A percentile compares a stretch with the other conserved stretches of the same genome.
Conservation (phyloP, 1,284 basidiomycete species). For the Fomitopsis pinicola region DNA sequence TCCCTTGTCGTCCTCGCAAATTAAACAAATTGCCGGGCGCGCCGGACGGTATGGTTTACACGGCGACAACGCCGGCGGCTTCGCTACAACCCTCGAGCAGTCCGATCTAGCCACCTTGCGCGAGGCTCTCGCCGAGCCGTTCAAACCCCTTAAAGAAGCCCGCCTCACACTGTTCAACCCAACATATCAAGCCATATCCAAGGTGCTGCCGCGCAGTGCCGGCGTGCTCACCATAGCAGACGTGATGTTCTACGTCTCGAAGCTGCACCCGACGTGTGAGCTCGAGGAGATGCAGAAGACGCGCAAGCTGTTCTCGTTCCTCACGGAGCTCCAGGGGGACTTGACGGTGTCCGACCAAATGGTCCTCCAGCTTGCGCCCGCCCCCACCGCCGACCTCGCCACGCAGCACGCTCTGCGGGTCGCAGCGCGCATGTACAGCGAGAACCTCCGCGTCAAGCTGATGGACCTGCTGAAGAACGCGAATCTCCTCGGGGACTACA, state of each 20-base stretch:
- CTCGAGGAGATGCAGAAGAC: slow-evolving; percentile 14
- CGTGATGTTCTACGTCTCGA: slow-evolving; percentile 25
- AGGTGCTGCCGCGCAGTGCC: slow-evolving; percentile 34
- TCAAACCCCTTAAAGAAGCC: slow-evolving; percentile 30
- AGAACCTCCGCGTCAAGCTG: slow-evolving; percentile 18
- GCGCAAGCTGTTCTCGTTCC: slow-evolving; percentile 12
- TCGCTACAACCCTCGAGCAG: slow-evolving; percentile 70
- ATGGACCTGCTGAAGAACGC: slow-evolving; percentile 16
- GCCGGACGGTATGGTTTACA: slow-evolving; percentile 90
- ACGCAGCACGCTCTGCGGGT: slow-evolving; percentile 16
- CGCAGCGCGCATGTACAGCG: slow-evolving; percentile 24
- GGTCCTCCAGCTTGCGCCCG: slow-evolving; percentile 20
- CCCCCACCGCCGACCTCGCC: slow-evolving; percentile 23
- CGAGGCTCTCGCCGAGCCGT: slow-evolving; percentile 37
- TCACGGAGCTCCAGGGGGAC: slow-evolving; percentile 23
- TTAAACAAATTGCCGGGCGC: slow-evolving; percentile 96
- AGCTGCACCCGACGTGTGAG: slow-evolving; percentile 21
- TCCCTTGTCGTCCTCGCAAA: slow-evolving; percentile 70
- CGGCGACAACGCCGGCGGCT: slow-evolving; percentile 47
- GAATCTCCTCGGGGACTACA: slow-evolving; percentile 5
- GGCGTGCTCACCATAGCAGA: slow-evolving; percentile 15
- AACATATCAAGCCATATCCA: slow-evolving; percentile 24
- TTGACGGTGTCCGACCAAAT: slow-evolving; percentile 24
- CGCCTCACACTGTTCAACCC: slow-evolving; percentile 24
- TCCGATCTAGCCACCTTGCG: slow-evolving; percentile 65